Evolutionary conservation across 2,329 filamentous ascomycete species (phyloP), one percentile per base, ranked within the genome.

Genomic region (Cercospora sp.): DNA sequence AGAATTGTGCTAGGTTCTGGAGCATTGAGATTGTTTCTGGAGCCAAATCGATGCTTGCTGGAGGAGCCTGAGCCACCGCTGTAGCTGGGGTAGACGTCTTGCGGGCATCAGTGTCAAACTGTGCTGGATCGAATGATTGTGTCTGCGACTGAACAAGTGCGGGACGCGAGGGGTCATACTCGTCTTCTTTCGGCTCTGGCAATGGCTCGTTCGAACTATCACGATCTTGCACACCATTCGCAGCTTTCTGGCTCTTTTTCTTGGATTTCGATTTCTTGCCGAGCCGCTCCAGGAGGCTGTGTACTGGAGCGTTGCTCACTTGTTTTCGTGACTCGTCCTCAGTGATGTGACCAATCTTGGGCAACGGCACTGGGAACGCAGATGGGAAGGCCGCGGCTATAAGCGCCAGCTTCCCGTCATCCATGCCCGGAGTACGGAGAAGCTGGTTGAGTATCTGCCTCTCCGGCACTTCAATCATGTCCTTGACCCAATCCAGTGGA

Each of bases 401-500:
- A 16, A 79, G 59, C 6, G 64, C 68, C 33, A 79, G 72, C 75
- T 87, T 88, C 57, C 83, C 78, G 48, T 85, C 83, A 73, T 88
- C 84, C 82, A 89, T 88, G 12, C 86, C 86, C 8, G 81, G 82
- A 36, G 83, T 81, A 66, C 82, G 80, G 18, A 84, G 79, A 26
- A 89, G 77, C 26, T 82, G 81, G 23, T 78, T 79, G 51, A 89
- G 82, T 64, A 83, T 78, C 20, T 81, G 78, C 31, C 81, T 78
- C 69, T 86, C 84, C 1, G 88, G 88, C 53, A 89, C 79, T 70
- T 86, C 83, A 63, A 90, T 83, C 86, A 90, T 88, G 67, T 88
- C 83, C 66, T 81, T 82, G 68, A 84, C 85, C 88, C 88, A 90
- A 73, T 89, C 84, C 31, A 80, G 69, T 16, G 73, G 73, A 10